A percentile compares a stretch with the other conserved stretches of the same genome.
phyloP scores from a whole-genome alignment of 805 yeast species.

The Wickerhamomyces kurtzmanii region DNA sequence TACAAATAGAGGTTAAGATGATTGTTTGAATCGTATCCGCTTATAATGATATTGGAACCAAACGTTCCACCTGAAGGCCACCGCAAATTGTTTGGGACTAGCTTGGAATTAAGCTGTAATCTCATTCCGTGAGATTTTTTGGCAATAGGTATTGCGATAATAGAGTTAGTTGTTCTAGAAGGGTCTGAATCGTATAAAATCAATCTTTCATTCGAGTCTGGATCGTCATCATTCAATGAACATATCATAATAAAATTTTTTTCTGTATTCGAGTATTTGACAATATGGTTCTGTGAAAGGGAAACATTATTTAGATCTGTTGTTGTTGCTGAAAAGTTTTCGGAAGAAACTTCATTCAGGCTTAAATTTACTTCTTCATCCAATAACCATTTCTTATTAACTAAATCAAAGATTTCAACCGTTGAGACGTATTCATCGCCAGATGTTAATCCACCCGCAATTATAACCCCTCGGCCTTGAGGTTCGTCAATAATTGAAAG shows the following conservation, averaged over 20 bases:
- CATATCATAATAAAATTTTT: conserved; percentile 11
- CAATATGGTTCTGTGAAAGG: not conserved
- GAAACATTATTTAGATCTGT: conserved; percentile 4
- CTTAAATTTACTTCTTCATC: conserved; percentile 11
- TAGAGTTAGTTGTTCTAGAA: conserved; percentile 12
- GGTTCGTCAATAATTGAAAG: conserved; percentile 25
- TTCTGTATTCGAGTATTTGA: conserved; percentile 6
- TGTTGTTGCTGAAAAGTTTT: conserved; percentile 2
- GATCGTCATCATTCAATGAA: conserved; percentile 2
- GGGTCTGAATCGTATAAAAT: not conserved
- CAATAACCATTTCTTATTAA: conserved; percentile 19
- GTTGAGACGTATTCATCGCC: conserved; percentile 21
- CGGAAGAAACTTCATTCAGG: conserved; percentile 10
- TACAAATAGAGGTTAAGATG: conserved; percentile 32
- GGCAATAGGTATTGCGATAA: conserved; percentile 21
- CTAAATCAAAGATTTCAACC: conserved; percentile 34
- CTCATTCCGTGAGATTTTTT: conserved; percentile 21
- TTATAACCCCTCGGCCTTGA: conserved; percentile 36
- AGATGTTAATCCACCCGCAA: conserved; percentile 43
- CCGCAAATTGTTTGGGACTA: conserved; percentile 36
- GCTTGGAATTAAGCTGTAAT: conserved; percentile 15
- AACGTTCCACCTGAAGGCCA: conserved; percentile 55
- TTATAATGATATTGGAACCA: conserved; percentile 54
- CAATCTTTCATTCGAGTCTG: conserved; percentile 2
- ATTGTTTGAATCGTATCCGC: conserved; percentile 46